Evolutionary conservation across 345 rosid genomes (phyloP), one percentile per base, ranked within the genome.

Genomic region (Populus deltoides): DNA sequence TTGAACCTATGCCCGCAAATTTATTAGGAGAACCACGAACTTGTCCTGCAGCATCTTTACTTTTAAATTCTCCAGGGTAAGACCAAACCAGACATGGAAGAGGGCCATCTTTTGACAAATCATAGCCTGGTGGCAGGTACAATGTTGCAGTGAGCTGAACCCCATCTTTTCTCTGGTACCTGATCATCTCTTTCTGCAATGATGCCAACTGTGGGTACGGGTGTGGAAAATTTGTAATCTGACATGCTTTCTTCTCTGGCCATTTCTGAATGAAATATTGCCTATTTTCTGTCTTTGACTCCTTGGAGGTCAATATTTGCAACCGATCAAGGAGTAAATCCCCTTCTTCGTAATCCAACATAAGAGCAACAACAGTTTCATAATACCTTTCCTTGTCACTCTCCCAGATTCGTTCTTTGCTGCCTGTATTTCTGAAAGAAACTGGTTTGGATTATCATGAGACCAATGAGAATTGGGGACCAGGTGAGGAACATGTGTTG

Each of bases 21-120:
- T 90, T 95, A 90, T 93, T 96, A 81, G 99, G 99, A 83, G 99
- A 96, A 86, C 99, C 97, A 71, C 99, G 98, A 77, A 96, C 97
- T 89, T 96, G 99, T 72, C 99, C 87, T 62, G 99, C 99, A 83
- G 99, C 98, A 84, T 93, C 98, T 91, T 93, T 96, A 90, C 97
- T 96, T 85, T 96, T 96, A 82, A 96, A 96, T 86, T 96, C 99
- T 79, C 99, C 98, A 57, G 98, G 98, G 62, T 96, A 93, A 66
- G 99, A 96, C 99, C 99, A 96, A 66, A 93, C 85, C 69, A 96
- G 81, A 84, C 98, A 96, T 70, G 97, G 97, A 75, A 96, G 95
- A 72, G 99, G 95, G 33, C 97, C 98, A 39, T 92, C 99, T 81
- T 90, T 92, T 73, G 87, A 82, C 25, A 95, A 91, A 89, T 92